These are phyloP conservation scores for Tardiomyces depauwii DNA, from an alignment of 1,139 yeast species.

Conservation along the genomic window DNA sequence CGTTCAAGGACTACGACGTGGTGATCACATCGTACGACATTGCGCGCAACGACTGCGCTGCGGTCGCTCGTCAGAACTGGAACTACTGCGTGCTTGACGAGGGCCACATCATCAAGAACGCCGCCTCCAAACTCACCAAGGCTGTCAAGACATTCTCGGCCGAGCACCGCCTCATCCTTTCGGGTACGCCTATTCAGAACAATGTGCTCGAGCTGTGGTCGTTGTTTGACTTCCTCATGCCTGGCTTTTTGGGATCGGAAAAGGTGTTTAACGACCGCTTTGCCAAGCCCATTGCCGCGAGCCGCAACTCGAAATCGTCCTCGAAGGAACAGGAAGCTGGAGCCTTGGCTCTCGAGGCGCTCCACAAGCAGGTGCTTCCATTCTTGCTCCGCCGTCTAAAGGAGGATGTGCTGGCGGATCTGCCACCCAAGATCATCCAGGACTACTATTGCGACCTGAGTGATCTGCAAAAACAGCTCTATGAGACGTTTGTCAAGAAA, in stretches of 20 bases:
- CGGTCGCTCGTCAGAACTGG: slow-evolving; percentile 51
- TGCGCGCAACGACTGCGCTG: slow-evolving; percentile 78
- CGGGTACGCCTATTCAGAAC: slow-evolving; percentile 98
- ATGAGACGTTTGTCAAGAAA: slow-evolving; percentile 83
- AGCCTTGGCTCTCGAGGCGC: slow-evolving; percentile 86
- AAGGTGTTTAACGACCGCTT: slow-evolving; percentile 89
- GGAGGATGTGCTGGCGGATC: slow-evolving; percentile 90
- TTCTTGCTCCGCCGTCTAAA: slow-evolving; percentile 92
- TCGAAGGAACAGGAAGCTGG: slow-evolving; percentile 96
- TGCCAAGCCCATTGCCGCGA: slow-evolving; percentile 94
- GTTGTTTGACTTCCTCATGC: slow-evolving; percentile 94
- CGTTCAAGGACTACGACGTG: slow-evolving; percentile 56
- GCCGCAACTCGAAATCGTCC: slow-evolving; percentile 81
- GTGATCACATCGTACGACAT: slow-evolving; percentile 95
- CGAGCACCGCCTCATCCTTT: slow-evolving; percentile 78
- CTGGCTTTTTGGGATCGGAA: slow-evolving; percentile 95
- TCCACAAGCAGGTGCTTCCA: slow-evolving; percentile 94
- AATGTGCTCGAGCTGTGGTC: slow-evolving; percentile 97
- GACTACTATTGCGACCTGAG: slow-evolving; percentile 96
- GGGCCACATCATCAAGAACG: slow-evolving; percentile 93
- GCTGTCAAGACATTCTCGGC: slow-evolving; percentile 77
- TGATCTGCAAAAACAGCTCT: slow-evolving; percentile 76
- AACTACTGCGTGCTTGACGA: slow-evolving; percentile 96
- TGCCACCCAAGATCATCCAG: slow-evolving; percentile 97
- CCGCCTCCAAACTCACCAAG: slow-evolving; percentile 77